Evolutionary conservation across 352 stramenopile genomes (phyloP).

Genomic region (Phytophthora pseudosyringae): DNA sequence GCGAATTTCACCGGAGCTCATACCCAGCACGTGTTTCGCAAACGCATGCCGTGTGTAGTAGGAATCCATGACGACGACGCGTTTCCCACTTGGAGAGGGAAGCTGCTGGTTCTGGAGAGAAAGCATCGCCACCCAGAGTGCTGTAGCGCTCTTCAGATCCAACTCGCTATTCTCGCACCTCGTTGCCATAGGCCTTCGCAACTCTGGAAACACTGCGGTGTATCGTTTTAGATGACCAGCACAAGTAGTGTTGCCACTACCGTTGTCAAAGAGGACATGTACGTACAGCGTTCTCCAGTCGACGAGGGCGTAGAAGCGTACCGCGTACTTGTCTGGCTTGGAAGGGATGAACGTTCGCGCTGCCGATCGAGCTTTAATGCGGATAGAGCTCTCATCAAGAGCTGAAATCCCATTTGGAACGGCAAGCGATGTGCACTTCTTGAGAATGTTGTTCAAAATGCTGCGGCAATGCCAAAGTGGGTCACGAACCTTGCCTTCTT

Average conservation of each 20-base stretch:
- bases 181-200: background rate
- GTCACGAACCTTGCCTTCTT: constrained; percentile 1
- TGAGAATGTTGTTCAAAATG: background rate
- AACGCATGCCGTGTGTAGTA: constrained; percentile 3
- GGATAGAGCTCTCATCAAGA: background rate
- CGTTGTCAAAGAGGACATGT: too few species aligned
- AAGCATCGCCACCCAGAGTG: constrained; percentile 1
- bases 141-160: constrained; percentile 5
- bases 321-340: too few species aligned
- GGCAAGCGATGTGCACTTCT: constrained; percentile 1
- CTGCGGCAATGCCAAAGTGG: constrained; percentile 12
- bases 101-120: constrained; percentile 3
- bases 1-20: too few species aligned
- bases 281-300: too few species aligned
- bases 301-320: too few species aligned
- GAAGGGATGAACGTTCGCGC: background rate
- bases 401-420: background rate
- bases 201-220: background rate
- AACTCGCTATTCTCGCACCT: background rate
- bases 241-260: constrained; percentile 5
- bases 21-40: too few species aligned
- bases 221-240: background rate
- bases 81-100: background rate
- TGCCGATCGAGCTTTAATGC: constrained; percentile 1
- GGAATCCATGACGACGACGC: constrained; percentile 1